These are phyloP conservation scores for Phytomonas francai DNA, from an alignment of 208 protist genomes.

Conservation along the genomic window DNA sequence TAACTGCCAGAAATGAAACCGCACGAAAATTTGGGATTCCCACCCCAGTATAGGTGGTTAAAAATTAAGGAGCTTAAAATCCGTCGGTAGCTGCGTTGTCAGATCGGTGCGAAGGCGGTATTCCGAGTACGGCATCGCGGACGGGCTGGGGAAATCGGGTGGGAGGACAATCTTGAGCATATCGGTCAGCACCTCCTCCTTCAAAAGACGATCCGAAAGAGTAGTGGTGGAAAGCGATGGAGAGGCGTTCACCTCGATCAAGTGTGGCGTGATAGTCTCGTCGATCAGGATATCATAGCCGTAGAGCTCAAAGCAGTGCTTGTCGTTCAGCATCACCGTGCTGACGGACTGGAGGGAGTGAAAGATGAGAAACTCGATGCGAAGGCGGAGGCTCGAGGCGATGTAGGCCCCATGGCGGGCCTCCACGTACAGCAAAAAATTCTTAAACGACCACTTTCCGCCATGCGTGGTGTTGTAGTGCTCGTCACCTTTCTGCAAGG, in stretches of 20 bases:
- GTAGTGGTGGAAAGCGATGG: conserved; percentile 88
- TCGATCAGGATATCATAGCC: conserved; percentile 97
- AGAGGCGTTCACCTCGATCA: conserved; percentile 96
- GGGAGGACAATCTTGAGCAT: conserved; percentile 78
- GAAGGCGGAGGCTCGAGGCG: conserved; percentile 64
- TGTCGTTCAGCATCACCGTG: conserved; percentile 91
- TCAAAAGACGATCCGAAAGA: conserved; percentile 69
- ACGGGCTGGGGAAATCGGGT: conserved; percentile 46
- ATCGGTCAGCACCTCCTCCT: conserved; percentile 77
- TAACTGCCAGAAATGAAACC: no score
- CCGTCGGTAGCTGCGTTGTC: conserved; percentile 47
- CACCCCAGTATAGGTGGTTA: not conserved
- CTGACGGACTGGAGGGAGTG: conserved; percentile 89
- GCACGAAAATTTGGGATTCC: not conserved
- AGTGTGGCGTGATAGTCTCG: conserved; percentile 90
- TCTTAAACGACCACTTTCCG: conserved; percentile 90
- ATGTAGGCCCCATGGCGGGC: conserved; percentile 54
- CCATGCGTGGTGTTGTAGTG: conserved; percentile 92
- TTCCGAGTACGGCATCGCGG: conserved; percentile 70
- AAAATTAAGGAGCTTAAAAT: conserved; percentile 63
- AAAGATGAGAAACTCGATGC: conserved; percentile 91
- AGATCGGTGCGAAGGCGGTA: conserved; percentile 74
- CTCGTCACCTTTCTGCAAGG: conserved; percentile 92
- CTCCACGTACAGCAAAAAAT: conserved; percentile 86
- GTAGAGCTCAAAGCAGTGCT: conserved; percentile 96